phyloP scores from a whole-genome alignment of 2,329 filamentous ascomycete genomes.

The Phyllachora maydis region DNA sequence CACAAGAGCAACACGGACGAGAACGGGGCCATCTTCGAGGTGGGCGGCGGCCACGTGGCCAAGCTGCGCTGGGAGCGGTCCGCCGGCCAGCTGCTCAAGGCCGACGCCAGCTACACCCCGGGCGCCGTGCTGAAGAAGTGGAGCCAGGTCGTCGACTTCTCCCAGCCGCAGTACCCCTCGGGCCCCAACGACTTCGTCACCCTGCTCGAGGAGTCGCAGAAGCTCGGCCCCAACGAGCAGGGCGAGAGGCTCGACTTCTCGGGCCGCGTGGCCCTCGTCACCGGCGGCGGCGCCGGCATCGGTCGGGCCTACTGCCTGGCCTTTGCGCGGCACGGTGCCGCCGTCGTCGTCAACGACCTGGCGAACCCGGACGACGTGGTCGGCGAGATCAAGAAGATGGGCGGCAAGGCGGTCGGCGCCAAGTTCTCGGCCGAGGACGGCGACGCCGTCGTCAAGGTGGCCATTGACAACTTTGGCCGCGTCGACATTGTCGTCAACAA shows the following conservation, averaged over 20 bases:
- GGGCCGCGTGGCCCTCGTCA: slow-evolving; percentile 71
- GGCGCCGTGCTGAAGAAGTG: slow-evolving; percentile 78
- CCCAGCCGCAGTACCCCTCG: slow-evolving; percentile 58
- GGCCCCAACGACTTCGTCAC: slow-evolving; percentile 77
- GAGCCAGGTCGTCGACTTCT: slow-evolving; percentile 75
- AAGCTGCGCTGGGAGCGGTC: slow-evolving; percentile 94
- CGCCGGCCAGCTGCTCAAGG: slow-evolving; percentile 71
- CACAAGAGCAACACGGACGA: slow-evolving; percentile 71
- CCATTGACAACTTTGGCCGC: slow-evolving; percentile 83
- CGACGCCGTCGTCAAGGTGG: slow-evolving; percentile 74
- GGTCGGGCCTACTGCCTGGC: slow-evolving; percentile 79
- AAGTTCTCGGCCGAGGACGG: slow-evolving; percentile 90
- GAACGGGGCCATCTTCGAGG: slow-evolving; percentile 81
- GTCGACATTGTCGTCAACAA: slow-evolving; percentile 97
- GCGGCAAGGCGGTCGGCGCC: slow-evolving; percentile 78
- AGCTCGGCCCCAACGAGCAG: slow-evolving; percentile 50
- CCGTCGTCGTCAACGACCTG: slow-evolving; percentile 91
- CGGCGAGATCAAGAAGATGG: slow-evolving; percentile 73
- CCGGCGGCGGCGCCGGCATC: slow-evolving; percentile 74
- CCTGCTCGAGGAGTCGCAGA: slow-evolving; percentile 65
- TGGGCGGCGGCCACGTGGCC: slow-evolving; percentile 76
- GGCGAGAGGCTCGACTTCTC: slow-evolving; percentile 63
- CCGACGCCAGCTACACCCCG: slow-evolving; percentile 73
- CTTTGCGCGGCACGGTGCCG: slow-evolving; percentile 61
- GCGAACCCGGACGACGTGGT: slow-evolving; percentile 80